Base-by-base conservation (phyloP, 2,329 filamentous ascomycete genomes). In the Cryphonectria carpinicola region DNA sequence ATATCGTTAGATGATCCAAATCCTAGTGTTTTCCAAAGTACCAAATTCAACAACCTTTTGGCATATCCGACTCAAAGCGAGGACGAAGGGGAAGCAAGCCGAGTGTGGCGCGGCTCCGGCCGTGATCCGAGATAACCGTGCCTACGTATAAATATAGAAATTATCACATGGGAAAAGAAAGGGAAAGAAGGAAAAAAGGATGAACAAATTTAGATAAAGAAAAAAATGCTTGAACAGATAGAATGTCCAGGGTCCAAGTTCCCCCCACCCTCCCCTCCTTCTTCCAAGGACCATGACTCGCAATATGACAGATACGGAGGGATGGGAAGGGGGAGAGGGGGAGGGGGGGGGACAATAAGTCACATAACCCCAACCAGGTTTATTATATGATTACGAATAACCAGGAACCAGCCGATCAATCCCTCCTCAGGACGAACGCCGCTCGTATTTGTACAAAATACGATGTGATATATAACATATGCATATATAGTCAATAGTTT, bases 221-320 rank as follows among this genome's bases (percentile, higher is more conserved):
- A 32, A 28, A 11, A 7, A 32, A 22, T 22, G 43, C 43, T 17
- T 49, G 43, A 49, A 54, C n/a, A 35, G 28, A 49, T 11, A 39
- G 37, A 39, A 58, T 58, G 28, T 58, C 10, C 35, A 61, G 58
- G 58, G 58, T 63, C 8, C n/a, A 17, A 10, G 32, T 37, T n/a
- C 17, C 58, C 58, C 25, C 19, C 22, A 60, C 28, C 25, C 58
- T 17, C 19, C 22, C 32, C 58, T 39, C 37, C 37, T 62, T 2
- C 32, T 46, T 25, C 61, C 61, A 46, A 62, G n/a, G 37, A n/a
- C 46, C 35, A 62, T 41, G 60, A 58, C 54, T 58, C 54, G 54
- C 25, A 32, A 4, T 19, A 14, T 58, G 14, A 58, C 28, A 32
- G 25, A 32, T 58, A 58, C 54, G 54, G 54, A 13, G 3, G 14